These are phyloP conservation scores for Gremmenia infestans DNA, from an alignment of 2,329 filamentous ascomycete genomes.

Conservation along the genomic window DNA sequence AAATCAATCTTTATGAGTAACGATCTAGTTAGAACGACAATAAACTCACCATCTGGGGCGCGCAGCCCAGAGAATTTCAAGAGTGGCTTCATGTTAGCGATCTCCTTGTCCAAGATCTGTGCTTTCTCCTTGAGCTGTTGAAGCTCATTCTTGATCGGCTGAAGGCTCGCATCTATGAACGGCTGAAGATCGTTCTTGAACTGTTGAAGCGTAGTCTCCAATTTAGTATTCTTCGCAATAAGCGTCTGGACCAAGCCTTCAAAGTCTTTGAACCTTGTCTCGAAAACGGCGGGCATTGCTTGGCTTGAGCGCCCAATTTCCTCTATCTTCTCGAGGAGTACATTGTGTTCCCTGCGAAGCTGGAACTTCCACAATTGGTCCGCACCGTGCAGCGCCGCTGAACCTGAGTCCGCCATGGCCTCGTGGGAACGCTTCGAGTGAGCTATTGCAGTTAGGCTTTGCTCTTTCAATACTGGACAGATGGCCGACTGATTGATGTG, in stretches of 20 bases:
- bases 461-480: neutral
- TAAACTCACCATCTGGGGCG: too few relatives aligned
- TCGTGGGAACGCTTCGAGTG: neutral
- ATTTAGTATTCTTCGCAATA: neutral
- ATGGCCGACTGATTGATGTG: neutral
- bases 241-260: constrained; percentile 1
- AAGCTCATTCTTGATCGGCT: neutral
- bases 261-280: constrained; percentile 6
- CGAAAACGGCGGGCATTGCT: neutral
- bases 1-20: too few relatives aligned
- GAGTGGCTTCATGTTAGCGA: neutral
- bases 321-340: constrained; percentile 15
- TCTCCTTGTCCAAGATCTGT: neutral
- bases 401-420: neutral
- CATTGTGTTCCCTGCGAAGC: constrained; percentile 23
- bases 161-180: neutral
- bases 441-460: neutral
- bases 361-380: constrained; percentile 22
- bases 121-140: neutral
- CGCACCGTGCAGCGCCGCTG: neutral
- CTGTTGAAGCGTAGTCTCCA: neutral
- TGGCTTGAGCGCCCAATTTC: constrained; percentile 5
- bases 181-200: too few relatives aligned
- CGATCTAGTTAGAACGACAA: too few relatives aligned
- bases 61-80: neutral